These are phyloP conservation scores for Candida easanensis DNA, from an alignment of 805 yeast species.

Conservation along the genomic window DNA sequence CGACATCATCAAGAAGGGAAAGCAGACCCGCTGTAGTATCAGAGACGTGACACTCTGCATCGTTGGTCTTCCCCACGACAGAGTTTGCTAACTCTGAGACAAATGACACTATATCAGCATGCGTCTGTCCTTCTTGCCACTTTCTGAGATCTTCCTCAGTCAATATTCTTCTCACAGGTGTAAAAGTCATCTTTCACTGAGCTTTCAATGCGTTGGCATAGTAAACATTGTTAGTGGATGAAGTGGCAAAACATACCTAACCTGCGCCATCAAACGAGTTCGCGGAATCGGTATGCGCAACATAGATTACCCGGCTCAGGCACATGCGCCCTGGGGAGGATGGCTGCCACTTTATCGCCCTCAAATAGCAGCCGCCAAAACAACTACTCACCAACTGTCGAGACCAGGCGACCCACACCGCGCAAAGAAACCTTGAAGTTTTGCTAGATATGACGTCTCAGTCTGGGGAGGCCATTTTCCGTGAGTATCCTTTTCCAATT, in stretches of 20 bases:
- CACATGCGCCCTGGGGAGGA: not conserved
- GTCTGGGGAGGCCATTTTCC: constrained; percentile 39
- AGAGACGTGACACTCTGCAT: constrained; percentile 43
- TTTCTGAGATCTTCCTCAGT: constrained; percentile 56
- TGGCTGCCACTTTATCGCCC: constrained; percentile 1
- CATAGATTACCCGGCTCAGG: constrained; percentile 3
- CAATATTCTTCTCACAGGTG: constrained; percentile 46
- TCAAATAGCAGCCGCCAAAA: not conserved
- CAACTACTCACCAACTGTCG: not conserved
- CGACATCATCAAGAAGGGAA: constrained; percentile 44
- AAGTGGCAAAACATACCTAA: too few species aligned
- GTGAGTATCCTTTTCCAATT: constrained; percentile 28
- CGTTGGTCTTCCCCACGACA: constrained; percentile 59
- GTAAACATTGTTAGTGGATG: too few species aligned
- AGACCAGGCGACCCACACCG: not conserved
- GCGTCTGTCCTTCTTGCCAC: constrained; percentile 56
- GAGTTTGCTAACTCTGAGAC: constrained; percentile 57
- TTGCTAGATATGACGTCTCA: constrained; percentile 5
- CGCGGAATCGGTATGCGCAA: not conserved
- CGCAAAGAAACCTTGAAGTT: not conserved
- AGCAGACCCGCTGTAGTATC: constrained; percentile 33
- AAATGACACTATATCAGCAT: constrained; percentile 49
- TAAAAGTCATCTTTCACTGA: constrained; percentile 3
- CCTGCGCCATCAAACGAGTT: not conserved
- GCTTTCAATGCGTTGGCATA: too few species aligned